Evolutionary conservation across 2,329 filamentous ascomycete genomes (phyloP).

Genomic region (Colletotrichum salicis): DNA sequence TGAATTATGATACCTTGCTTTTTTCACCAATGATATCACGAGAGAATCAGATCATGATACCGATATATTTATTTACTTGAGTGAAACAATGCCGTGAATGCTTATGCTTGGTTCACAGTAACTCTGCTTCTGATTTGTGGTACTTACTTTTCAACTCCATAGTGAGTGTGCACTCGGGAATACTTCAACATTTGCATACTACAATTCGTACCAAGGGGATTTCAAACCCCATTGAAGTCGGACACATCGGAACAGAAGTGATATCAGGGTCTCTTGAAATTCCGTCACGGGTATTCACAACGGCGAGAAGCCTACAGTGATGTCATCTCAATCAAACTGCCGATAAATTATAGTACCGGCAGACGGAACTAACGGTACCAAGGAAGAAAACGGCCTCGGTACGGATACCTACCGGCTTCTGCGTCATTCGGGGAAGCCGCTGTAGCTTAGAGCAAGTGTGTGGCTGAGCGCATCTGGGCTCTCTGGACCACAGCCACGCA

Average conservation of each 20-base stretch:
- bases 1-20: background rate
- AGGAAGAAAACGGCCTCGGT: background rate
- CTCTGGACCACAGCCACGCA: background rate
- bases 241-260: too few relatives aligned
- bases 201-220: too few relatives aligned
- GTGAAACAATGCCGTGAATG: background rate
- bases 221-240: too few relatives aligned
- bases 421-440: conserved; percentile 30
- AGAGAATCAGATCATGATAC: background rate
- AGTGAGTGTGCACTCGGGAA: too few relatives aligned
- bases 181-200: too few relatives aligned
- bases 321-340: background rate
- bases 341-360: background rate
- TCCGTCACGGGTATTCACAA: background rate
- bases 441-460: background rate
- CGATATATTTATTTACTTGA: background rate
- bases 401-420: background rate
- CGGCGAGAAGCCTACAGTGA: background rate
- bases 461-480: conserved; percentile 8
- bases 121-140: background rate
- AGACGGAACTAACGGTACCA: background rate
- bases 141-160: background rate
- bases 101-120: background rate
- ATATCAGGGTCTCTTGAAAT: too few relatives aligned
- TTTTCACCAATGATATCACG: background rate